Percentiles rank a stretch among this genome's conserved stretches.
These are phyloP conservation scores for Emmonsia crescens DNA, from an alignment of 2,329 filamentous ascomycete genomes.

Conservation along the genomic window DNA sequence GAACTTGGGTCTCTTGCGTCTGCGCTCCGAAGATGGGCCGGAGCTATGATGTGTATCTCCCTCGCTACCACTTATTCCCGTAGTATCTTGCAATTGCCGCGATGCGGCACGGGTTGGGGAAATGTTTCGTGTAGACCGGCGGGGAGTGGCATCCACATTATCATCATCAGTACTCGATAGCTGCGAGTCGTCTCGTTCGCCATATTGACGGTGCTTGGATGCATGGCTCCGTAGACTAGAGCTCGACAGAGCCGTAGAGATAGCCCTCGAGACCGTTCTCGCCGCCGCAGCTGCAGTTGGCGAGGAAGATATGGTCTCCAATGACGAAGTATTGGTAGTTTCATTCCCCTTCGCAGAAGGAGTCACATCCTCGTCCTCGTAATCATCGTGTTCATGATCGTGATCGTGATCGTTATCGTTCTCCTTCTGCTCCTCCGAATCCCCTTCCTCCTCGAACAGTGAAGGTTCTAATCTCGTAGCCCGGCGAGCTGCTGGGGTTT, in stretches of 20 bases:
- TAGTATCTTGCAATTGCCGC: slow-evolving; percentile 2
- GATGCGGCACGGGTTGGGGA: slow-evolving; percentile 4
- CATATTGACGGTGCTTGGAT: neutral
- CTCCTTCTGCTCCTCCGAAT: slow-evolving; percentile 2
- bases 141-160: slow-evolving; percentile 10
- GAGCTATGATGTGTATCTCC: slow-evolving; percentile 16
- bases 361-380: slow-evolving; percentile 1
- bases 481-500: slow-evolving; percentile 19
- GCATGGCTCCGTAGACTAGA: neutral
- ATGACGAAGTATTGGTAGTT: slow-evolving; percentile 22
- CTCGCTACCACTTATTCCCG: slow-evolving; percentile 15
- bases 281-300: slow-evolving; percentile 35
- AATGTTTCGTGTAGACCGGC: slow-evolving; percentile 3
- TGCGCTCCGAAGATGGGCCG: slow-evolving; percentile 16
- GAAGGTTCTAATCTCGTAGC: slow-evolving; percentile 3
- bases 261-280: slow-evolving; percentile 29
- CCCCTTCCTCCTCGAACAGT: slow-evolving; percentile 1
- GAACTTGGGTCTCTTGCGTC: slow-evolving; percentile 43
- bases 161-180: slow-evolving; percentile 3
- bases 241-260: slow-evolving; percentile 19
- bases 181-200: neutral
- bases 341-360: slow-evolving; percentile 4
- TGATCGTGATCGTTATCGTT: slow-evolving; percentile 8
- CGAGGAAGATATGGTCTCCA: slow-evolving; percentile 36
- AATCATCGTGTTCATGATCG: slow-evolving; percentile 1